Base-by-base conservation (phyloP, 176 grass and related monocot genomes). In the Carex parvula region DNA sequence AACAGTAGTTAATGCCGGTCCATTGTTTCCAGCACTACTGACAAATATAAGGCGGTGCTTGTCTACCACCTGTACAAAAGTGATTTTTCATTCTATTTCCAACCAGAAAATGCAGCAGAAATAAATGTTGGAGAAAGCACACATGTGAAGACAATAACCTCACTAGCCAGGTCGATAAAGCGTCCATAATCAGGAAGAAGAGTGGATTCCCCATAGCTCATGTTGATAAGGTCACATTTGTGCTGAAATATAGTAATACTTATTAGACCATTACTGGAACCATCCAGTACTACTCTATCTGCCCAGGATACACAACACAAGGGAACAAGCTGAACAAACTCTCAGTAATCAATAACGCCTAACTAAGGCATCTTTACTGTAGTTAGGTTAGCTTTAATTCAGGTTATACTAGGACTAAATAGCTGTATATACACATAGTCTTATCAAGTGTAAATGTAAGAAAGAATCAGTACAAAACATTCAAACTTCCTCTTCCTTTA, bases 221-320 rank as follows among this genome's bases (percentile, higher is more conserved):
- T 98, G 77, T 98, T 98, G 84, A 98, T 98, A 76, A 98, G 91
- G 87, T 98, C 95, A 37, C 95, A 98, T 89, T 95, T 98, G 83
- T 98, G 95, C 95, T 98, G 90, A 46, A 98, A 90, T 57, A 84
- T 53, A 70, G 26, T 84, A 90, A 18, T 84, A 79, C 60, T 87
- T 16, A 88, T 50, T 50, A 50, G 46, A 50, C 46, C 46, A 50
- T 50, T 50, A 50, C 46, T 50, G 46, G 46, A 50, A 50, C 10
- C 46, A 50, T 50, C 46, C 46, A 50, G 9, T 50, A 12, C 46
- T 50, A 11, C 46, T 48, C 46, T 50, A 50, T 50, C 46, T 12
- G 46, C 46, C 9, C 9, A 50, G 10, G 46, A 11, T 50, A 50
- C 46, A 50, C 9, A 12, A 50, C 46, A 50, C 46, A 50, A 50